Base-by-base conservation (phyloP, 169 alveolate genomes). In the Plasmodium vivax region DNA sequence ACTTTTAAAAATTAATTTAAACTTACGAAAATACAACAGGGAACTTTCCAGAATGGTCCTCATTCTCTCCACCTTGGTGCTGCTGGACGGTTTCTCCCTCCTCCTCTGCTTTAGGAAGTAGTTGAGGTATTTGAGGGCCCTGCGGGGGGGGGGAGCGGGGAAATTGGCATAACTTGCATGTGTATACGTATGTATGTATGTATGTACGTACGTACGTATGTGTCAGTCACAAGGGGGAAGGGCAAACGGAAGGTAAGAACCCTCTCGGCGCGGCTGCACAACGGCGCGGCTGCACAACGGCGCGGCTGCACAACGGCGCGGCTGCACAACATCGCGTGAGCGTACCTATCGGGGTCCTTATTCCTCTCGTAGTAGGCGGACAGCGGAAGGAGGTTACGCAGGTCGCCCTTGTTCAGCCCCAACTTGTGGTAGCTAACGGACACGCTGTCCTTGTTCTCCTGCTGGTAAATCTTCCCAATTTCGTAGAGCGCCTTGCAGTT, bases 111-210 rank as follows among this genome's bases (percentile, higher is more conserved):
- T 91, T 56, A 91, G 82, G 54, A 81, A 91, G 47, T 82, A 82
- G 85, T 36, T 91, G 9, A 91, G 56, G 36, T 81, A 91, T 62
- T 82, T 91, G 43, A 91, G 82, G 14, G 95, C 95, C 84, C 95
- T 91, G 74, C 41, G 38, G 56, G 8, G 58, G 34, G 30, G 14
- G n/a, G 19, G n/a, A 36, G 43, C 10, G 47, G 30, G 7, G 27
- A 32, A 72, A 58, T 58, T 30, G 27, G 56, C 9, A 23, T 10
- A 83, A 83, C n/a, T n/a, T n/a, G n/a, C 4, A 6, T 27, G 41
- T 14, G 32, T 19, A 1, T 56, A 38, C 0, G 32, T 43, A 7
- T 68, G 36, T 58, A 19, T 84, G 80, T 47, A 38, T n/a, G n/a
- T n/a, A n/a, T n/a, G n/a, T n/a, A n/a, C n/a, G n/a, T n/a, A n/a